phyloP scores from a whole-genome alignment of 1,284 basidiomycete genomes.

The Tylopilus microsporus region DNA sequence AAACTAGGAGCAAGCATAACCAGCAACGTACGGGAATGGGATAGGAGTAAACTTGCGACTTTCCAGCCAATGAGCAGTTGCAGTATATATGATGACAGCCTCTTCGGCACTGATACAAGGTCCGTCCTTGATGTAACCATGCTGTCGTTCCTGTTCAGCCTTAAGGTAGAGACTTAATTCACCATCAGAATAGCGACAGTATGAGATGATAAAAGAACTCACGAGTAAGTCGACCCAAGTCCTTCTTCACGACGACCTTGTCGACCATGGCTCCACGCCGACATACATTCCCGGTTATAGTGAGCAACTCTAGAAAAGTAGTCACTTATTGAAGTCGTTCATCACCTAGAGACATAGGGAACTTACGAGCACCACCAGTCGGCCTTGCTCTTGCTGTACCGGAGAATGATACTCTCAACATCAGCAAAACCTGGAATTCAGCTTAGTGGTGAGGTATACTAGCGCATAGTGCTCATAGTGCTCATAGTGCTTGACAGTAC shows the following conservation, averaged over 20 bases:
- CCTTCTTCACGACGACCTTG: slow-evolving; percentile 98
- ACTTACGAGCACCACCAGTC: slow-evolving; percentile 98
- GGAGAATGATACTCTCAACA: slow-evolving; percentile 97
- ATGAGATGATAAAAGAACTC: slow-evolving; percentile 19
- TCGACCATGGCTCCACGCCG: slow-evolving; percentile 97
- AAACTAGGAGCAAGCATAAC: not conserved
- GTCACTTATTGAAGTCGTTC: not conserved
- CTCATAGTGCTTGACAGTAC: too few species aligned
- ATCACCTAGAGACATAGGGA: not conserved
- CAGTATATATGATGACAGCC: slow-evolving; percentile 94
- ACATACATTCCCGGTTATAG: slow-evolving; percentile 89
- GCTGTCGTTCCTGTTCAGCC: slow-evolving; percentile 96
- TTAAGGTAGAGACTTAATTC: slow-evolving; percentile 82
- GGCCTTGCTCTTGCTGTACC: slow-evolving; percentile 99
- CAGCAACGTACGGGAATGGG: slow-evolving; percentile 76
- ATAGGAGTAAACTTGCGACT: slow-evolving; percentile 95
- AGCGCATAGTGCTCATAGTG: too few species aligned
- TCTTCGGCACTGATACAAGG: slow-evolving; percentile 97
- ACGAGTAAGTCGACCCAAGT: slow-evolving; percentile 85
- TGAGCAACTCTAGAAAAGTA: slow-evolving; percentile 64
- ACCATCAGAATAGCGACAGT: slow-evolving; percentile 8
- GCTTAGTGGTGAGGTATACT: too few species aligned
- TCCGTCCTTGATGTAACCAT: slow-evolving; percentile 95
- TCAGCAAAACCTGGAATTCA: too few species aligned
- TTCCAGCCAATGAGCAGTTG: slow-evolving; percentile 96